Evolutionary conservation across 2,329 filamentous ascomycete genomes (phyloP), one percentile per base, ranked within the genome.

Genomic region (Penicillium sp.): DNA sequence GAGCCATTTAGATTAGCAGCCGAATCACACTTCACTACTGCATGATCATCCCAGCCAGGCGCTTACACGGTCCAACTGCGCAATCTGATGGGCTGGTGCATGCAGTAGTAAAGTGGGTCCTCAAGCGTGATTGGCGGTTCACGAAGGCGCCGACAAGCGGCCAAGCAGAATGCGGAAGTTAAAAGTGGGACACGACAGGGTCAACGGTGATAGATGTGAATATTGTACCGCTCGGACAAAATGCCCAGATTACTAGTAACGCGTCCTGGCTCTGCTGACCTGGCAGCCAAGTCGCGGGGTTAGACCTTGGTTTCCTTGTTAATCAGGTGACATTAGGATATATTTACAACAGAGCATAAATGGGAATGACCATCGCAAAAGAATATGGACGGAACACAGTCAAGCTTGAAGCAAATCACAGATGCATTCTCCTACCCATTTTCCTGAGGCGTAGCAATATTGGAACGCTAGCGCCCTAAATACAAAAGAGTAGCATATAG

Each of bases 21-120:
- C 49, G 27, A 53, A 59, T 62, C 62, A 64, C 62, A 64, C 1
- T 43, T 1, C 48, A 58, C 60, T 64, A 64, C 62, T 64, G 62
- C 60, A 58, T 39, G 50, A 42, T 55, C 27, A 62, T 60, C 60
- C 57, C 60, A 58, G 46, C 50, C 33, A 56, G 56, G 62, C 62
- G 62, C 62, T 53, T 64, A 59, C 14, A 59, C 23, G 50, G 50
- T 6, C 52, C 39, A 49, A 21, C 35, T 42, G 44, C 14, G 43
- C 47, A 39, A 62, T 50, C 7, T 62, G 53, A 62, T 59, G 58
- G 60, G 58, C 50, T 46, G 35, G 31, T n/a, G 21, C 16, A 49
- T 44, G 11, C 13, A 42, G 50, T 45, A 50, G n/a, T 26, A 37
- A 42, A 45, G 51, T 64, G 61, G 43, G 45, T 45, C 42, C 10